Evolutionary conservation across 495 filamentous ascomycete species (phyloP).

Genomic region (Aspergillus bertholletiae): DNA sequence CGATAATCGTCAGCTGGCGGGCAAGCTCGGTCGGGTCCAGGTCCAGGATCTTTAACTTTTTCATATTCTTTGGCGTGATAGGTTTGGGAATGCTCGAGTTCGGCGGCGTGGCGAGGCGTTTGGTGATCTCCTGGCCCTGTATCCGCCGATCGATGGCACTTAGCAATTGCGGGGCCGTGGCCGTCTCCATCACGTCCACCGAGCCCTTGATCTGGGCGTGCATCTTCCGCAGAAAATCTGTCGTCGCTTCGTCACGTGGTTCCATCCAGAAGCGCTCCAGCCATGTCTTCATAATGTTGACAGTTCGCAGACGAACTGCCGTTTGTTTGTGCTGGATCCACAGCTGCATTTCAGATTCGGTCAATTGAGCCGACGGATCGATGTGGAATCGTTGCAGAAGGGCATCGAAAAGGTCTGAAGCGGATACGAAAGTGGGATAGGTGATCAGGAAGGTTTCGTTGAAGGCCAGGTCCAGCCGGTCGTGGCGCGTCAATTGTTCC

Average conservation of each 20-base stretch:
- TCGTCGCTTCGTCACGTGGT: slow-evolving; percentile 65
- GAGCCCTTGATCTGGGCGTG: slow-evolving; percentile 74
- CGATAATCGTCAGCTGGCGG: slow-evolving; percentile 87
- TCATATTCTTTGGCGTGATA: slow-evolving; percentile 91
- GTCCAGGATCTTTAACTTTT: slow-evolving; percentile 91
- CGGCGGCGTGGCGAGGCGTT: slow-evolving; percentile 69
- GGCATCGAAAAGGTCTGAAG: slow-evolving; percentile 76
- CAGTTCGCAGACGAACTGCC: slow-evolving; percentile 77
- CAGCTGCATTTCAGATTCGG: slow-evolving; percentile 56
- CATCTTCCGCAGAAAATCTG: slow-evolving; percentile 69
- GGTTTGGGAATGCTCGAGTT: slow-evolving; percentile 70
- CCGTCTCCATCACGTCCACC: slow-evolving; percentile 76
- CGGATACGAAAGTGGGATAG: slow-evolving; percentile 83
- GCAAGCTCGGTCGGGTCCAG: slow-evolving; percentile 90
- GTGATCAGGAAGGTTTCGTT: slow-evolving; percentile 92
- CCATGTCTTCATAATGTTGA: slow-evolving; percentile 93
- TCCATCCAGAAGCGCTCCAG: slow-evolving; percentile 95
- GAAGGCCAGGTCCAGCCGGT: slow-evolving; percentile 81
- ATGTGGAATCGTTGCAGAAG: slow-evolving; percentile 78
- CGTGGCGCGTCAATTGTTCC: slow-evolving; percentile 86
- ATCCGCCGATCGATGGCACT: slow-evolving; percentile 74
- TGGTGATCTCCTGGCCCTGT: slow-evolving; percentile 71
- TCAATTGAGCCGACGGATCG: slow-evolving; percentile 70
- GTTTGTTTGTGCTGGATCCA: slow-evolving; percentile 86
- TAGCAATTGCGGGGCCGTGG: slow-evolving; percentile 70